Evolutionary conservation across 1,139 yeast genomes (phyloP).

Genomic region (Blastobotrys persicus): DNA sequence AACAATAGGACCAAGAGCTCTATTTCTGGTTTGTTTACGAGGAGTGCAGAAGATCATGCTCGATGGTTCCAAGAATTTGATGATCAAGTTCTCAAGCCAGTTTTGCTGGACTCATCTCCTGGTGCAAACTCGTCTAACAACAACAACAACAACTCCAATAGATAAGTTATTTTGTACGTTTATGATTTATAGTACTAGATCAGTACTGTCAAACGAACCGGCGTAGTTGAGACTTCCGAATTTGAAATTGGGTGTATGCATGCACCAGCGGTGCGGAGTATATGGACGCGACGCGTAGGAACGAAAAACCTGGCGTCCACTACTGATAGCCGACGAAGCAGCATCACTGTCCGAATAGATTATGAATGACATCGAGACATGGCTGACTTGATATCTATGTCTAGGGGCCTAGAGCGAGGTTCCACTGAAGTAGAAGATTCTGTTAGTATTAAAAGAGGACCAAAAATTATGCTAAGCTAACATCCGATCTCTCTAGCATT

Average conservation of each 20-base stretch:
- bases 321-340: too few species aligned
- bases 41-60: constrained; percentile 69
- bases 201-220: too few species aligned
- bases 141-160: constrained; percentile 4
- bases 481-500: neutral
- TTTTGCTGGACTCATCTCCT: constrained; percentile 59
- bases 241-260: too few species aligned
- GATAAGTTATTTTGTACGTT: constrained; percentile 3
- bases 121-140: constrained; percentile 23
- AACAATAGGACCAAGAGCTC: constrained; percentile 19
- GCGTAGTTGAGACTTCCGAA: too few species aligned
- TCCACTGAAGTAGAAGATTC: neutral
- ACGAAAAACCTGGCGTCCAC: too few species aligned
- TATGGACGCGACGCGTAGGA: too few species aligned
- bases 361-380: too few species aligned
- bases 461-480: too few species aligned
- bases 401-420: neutral
- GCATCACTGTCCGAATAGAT: too few species aligned
- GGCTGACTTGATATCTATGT: neutral
- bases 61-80: constrained; percentile 93
- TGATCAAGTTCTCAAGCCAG: constrained; percentile 95
- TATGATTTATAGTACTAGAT: neutral
- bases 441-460: neutral
- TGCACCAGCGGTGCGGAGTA: too few species aligned
- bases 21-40: constrained; percentile 43